Evolutionary conservation across 768 basidiomycete species (phyloP), one percentile per base, ranked within the genome.

Genomic region (Leccinum rimulosum): DNA sequence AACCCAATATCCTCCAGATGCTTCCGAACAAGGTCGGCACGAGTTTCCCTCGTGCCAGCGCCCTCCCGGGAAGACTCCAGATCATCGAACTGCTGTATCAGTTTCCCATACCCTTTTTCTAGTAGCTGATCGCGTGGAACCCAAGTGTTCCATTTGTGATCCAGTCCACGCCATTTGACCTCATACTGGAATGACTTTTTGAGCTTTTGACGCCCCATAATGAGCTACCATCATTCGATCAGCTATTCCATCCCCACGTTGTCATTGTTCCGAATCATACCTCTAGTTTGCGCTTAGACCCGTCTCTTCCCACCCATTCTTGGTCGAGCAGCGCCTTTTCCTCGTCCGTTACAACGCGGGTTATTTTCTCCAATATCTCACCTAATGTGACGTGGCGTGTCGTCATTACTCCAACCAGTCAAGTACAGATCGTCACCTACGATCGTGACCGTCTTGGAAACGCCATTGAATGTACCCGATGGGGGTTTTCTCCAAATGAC

Each of bases 391-490:
- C 50, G 58, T 61, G 65, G 48, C 52, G 55, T 40, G 57, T 56
- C 47, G 52, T 43, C 60, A 52, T 19, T 56, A 45, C 35, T 25
- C 63, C 60, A 51, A 31, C 17, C 49, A 35, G 62, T 54, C 57
- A 47, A 64, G 17, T 57, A 14, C 10, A 61, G 27, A 50, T 70
- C 43, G 61, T 58, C 59, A 79, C 86, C 64, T 72, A 91, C 94
- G 90, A 81, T 98, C 95, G 75, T 96, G 91, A 52, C 95, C 96
- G 74, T 97, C 95, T 72, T 98, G 95, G 85, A 95, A 98, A 66
- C 95, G 90, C 95, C 95, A 98, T 77, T 97, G 94, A 67, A 98
- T 97, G 70, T 98, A 98, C 56, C 88, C 89, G 60, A 95, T 91
- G 27, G 96, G 93, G 5, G 95, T 96, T 79, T 98, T 97, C 76